These are phyloP conservation scores for Daucus carota DNA, from an alignment of 129 eudicot genomes.

Conservation along the genomic window DH1_v3.0 NC_030385.2:41658501-41659000, in stretches of 20 bases:
- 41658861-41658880: constrained; percentile 22
- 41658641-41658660: neutral
- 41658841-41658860: constrained; percentile 52
- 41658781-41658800: constrained; percentile 35
- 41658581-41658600: constrained; percentile 58
- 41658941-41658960: neutral
- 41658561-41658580: constrained; percentile 88
- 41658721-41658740: neutral
- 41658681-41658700: neutral
- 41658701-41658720: neutral
- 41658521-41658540: neutral
- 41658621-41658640: constrained; percentile 15
- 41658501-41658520: neutral
- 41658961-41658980: neutral
- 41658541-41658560: constrained; percentile 48
- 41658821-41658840: constrained; percentile 55
- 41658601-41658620: constrained; percentile 58
- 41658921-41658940: neutral
- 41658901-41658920: neutral
- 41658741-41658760: neutral
- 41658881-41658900: neutral
- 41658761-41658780: constrained; percentile 30
- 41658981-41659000: neutral
- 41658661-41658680: neutral
- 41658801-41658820: constrained; percentile 53